Evolutionary conservation across 371 early-diverging fungal genomes (phyloP), one percentile per base, ranked within the genome.

Genomic region (Zancudomyces culisetae): DNA sequence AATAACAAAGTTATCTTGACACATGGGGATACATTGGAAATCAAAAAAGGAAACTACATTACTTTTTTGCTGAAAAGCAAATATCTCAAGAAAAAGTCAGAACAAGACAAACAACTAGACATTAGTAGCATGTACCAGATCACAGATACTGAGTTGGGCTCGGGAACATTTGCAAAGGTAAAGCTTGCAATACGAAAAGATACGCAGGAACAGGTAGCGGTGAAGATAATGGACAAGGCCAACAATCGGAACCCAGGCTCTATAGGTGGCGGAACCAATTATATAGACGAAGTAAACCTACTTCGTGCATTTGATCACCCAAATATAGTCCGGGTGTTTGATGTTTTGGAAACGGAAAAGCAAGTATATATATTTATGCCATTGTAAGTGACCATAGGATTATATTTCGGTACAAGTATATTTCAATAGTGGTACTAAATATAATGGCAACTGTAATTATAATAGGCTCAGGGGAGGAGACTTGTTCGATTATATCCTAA

Each of bases 131-230:
- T 69, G 57, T 70, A 70, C 60, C 70, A 70, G 57, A 60, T 70
- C 43, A 70, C 70, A 10, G 60, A 65, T 23, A 61, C 51, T 1
- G 55, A 61, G 13, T 57, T 70, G 43, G 70, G 69, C 6, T 57
- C 54, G 27, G 76, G 76, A 23, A 67, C 80, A 27, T 83, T 79
- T 62, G 78, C 79, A 10, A 68, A 71, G 28, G 82, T 83, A 29
- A 52, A 67, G 12, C 58, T 72, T 27, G 82, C 74, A 4, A 55
- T 68, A 20, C 56, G 74, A 43, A 69, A 72, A 43, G 61, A 68
- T 35, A 70, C 80, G 6, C 69, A 72, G 28, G 45, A 63, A 29
- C 60, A 60, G 48, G 56, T 71, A 43, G 84, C 84, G 0, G 73
- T 76, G 57, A 83, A 83, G 60, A 70, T 81, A 45, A 74, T 81